Evolutionary conservation across 257 asterid species (phyloP).

Genomic region (Eucommia ulmoides): DNA sequence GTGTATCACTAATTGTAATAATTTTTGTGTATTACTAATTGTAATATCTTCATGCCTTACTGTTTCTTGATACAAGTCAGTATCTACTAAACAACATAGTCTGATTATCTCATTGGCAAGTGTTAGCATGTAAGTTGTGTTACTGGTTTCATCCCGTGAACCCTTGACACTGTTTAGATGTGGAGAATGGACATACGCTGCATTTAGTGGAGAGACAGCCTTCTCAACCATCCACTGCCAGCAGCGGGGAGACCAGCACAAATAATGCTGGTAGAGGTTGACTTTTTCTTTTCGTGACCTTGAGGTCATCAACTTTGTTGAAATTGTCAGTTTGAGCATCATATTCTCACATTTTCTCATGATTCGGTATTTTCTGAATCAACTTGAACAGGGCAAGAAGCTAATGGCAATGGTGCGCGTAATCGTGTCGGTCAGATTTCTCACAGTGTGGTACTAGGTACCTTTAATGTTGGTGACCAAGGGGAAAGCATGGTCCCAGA

Average conservation of each 20-base stretch:
- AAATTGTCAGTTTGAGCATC: too few relatives aligned
- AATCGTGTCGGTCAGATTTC: constrained; percentile 52
- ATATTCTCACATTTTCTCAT: too few relatives aligned
- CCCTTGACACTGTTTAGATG: constrained; percentile 51
- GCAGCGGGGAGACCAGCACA: constrained; percentile 20
- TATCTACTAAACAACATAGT: not conserved
- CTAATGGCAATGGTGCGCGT: constrained; percentile 30
- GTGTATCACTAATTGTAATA: not conserved
- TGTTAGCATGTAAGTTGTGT: not conserved
- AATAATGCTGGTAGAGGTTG: constrained; percentile 47
- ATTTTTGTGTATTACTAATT: not conserved
- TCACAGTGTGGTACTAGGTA: constrained; percentile 76
- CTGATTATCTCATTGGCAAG: not conserved
- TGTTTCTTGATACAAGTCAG: not conserved
- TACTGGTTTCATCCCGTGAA: not conserved
- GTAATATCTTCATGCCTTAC: not conserved
- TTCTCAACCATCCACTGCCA: constrained; percentile 31
- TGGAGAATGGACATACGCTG: constrained; percentile 84
- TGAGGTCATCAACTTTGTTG: too few relatives aligned
- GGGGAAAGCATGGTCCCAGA: constrained; percentile 53
- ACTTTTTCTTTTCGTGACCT: too few relatives aligned
- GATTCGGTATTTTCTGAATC: too few relatives aligned
- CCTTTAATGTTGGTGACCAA: constrained; percentile 77
- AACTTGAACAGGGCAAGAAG: constrained; percentile 53
- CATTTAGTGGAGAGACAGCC: constrained; percentile 84